Conservation (phyloP, 192 early-diverging fungal species). For the Coemansia sp. region DNA sequence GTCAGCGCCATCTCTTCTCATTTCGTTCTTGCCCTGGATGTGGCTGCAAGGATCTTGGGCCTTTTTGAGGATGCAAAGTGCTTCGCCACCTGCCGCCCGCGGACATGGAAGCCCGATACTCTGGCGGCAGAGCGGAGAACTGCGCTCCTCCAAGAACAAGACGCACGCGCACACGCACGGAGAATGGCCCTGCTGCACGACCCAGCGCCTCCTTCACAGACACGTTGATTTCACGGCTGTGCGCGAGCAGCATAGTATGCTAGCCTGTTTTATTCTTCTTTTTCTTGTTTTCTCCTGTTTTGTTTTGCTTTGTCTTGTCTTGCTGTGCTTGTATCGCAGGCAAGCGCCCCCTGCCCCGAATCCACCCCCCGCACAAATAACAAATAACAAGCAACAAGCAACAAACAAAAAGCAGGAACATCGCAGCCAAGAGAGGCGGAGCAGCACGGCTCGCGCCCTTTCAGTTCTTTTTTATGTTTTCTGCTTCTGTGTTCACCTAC, state of each 20-base stretch:
- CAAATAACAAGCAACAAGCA: no score
- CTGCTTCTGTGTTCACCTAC: not conserved
- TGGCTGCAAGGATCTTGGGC: not conserved
- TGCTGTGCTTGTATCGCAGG: no score
- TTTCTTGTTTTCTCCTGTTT: not conserved
- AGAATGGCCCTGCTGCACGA: not conserved
- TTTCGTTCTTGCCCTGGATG: not conserved
- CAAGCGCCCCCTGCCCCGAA: no score
- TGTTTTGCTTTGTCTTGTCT: not conserved
- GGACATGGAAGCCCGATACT: no score
- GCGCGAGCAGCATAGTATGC: not conserved
- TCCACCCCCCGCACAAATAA: no score
- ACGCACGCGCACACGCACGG: no score
- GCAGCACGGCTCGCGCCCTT: not conserved
- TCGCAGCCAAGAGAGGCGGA: no score
- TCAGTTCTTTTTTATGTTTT: not conserved
- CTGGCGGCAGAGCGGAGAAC: no score
- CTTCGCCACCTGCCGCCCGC: not conserved
- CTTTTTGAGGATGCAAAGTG: not conserved
- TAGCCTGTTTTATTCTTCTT: no score
- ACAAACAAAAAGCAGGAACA: no score
- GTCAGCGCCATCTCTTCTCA: not conserved
- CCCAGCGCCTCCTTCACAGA: slow-evolving; percentile 1
- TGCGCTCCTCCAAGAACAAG: no score
- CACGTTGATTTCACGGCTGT: slow-evolving; percentile 1